Evolutionary conservation across 805 yeast species (phyloP).

Genomic region (Hanseniaspora lachancei): DNA sequence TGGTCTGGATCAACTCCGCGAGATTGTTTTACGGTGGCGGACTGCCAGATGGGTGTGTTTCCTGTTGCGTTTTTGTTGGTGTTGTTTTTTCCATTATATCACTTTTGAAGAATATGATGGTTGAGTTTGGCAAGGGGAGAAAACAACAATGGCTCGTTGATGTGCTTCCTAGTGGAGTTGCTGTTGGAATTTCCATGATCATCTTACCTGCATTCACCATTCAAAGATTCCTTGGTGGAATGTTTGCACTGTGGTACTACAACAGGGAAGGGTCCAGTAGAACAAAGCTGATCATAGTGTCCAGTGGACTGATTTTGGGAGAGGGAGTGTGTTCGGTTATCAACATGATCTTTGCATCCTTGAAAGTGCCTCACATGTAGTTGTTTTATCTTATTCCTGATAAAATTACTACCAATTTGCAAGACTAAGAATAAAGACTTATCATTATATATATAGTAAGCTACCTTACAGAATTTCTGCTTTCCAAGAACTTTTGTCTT

Average conservation of each 20-base stretch:
- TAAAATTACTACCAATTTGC: neutral
- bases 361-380: constrained; percentile 49
- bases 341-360: constrained; percentile 62
- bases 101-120: constrained; percentile 45
- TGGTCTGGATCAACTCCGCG: constrained; percentile 94
- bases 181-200: constrained; percentile 93
- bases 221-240: constrained; percentile 85
- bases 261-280: constrained; percentile 30
- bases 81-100: constrained; percentile 56
- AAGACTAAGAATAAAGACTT: neutral
- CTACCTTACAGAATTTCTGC: constrained; percentile 29
- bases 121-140: constrained; percentile 28
- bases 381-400: too few species aligned
- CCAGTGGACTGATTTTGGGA: constrained; percentile 85
- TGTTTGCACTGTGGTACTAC: constrained; percentile 49
- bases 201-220: constrained; percentile 87
- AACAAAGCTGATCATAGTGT: constrained; percentile 70
- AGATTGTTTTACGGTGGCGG: constrained; percentile 84
- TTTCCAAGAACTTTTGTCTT: constrained; percentile 73
- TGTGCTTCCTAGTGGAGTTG: constrained; percentile 84
- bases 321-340: constrained; percentile 82
- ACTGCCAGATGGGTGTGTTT: constrained; percentile 64
- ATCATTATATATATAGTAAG: neutral
- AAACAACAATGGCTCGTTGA: constrained; percentile 28
- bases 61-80: constrained; percentile 50